Evolutionary conservation across 2,329 filamentous ascomycete species (phyloP).

Genomic region (Colletotrichum aenigma): DNA sequence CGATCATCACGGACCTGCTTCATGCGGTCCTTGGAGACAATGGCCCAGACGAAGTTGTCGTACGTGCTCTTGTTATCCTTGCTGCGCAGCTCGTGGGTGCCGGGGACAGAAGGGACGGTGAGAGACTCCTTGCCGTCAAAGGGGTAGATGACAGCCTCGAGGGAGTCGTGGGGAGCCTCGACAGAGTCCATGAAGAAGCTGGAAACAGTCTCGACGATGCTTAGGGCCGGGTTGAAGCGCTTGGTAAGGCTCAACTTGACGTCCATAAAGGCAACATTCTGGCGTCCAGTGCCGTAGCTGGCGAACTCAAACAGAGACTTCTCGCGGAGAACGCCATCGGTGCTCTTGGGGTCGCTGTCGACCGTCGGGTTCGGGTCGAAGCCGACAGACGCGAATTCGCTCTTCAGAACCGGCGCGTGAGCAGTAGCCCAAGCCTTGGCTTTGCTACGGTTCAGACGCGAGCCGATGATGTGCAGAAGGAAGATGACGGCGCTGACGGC

Average conservation of each 20-base stretch:
- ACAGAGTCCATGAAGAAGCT: constrained; percentile 84
- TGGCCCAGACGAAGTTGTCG: constrained; percentile 91
- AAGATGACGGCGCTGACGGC: constrained; percentile 76
- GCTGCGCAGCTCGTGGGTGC: constrained; percentile 59
- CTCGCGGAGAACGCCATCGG: constrained; percentile 71
- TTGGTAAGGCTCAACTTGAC: constrained; percentile 82
- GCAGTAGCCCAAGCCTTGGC: constrained; percentile 81
- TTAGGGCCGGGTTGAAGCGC: constrained; percentile 79
- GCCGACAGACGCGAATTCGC: constrained; percentile 88
- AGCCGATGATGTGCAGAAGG: constrained; percentile 80
- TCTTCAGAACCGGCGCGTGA: constrained; percentile 72
- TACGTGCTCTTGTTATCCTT: constrained; percentile 71
- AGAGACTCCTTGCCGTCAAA: constrained; percentile 92
- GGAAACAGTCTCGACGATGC: constrained; percentile 66
- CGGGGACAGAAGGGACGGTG: constrained; percentile 70
- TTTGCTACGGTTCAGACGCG: constrained; percentile 78
- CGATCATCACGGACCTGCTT: constrained; percentile 87
- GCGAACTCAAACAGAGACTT: constrained; percentile 86
- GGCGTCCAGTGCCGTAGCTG: constrained; percentile 87
- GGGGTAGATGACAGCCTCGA: constrained; percentile 81
- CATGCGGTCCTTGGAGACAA: constrained; percentile 97
- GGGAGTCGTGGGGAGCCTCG: constrained; percentile 68
- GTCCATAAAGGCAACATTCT: constrained; percentile 92
- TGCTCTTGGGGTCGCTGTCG: constrained; percentile 45
- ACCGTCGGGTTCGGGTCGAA: constrained; percentile 66